Percentiles rank a stretch among this genome's conserved stretches.
phyloP scores from a whole-genome alignment of 1,284 basidiomycete species.

The Ustilago bromivora region DNA sequence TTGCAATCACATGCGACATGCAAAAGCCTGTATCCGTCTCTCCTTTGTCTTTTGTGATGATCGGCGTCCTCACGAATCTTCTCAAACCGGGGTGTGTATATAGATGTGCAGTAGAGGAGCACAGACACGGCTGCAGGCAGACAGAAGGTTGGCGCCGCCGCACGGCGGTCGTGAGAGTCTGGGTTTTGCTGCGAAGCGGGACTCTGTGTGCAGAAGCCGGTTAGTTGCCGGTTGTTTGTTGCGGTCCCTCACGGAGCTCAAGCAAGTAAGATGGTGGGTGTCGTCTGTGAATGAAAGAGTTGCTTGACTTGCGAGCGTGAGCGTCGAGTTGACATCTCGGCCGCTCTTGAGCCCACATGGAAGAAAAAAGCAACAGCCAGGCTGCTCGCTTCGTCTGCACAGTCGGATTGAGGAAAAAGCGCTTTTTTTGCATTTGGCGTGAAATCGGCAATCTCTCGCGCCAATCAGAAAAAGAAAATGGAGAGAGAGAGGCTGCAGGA shows the following conservation, averaged over 20 bases:
- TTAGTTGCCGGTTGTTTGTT: constrained; percentile 7
- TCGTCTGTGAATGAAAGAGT: not conserved
- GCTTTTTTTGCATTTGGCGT: not conserved
- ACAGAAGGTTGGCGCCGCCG: not conserved
- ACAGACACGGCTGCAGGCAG: not conserved
- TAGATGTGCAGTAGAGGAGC: not conserved
- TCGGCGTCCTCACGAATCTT: not conserved
- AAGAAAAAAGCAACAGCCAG: not conserved
- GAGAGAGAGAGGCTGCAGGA: constrained; percentile 1
- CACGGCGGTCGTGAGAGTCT: not conserved
- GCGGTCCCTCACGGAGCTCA: not conserved
- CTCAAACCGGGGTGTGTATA: not conserved
- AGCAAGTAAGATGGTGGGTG: not conserved
- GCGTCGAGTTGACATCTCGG: not conserved
- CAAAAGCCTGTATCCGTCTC: not conserved
- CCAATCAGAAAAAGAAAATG: not conserved
- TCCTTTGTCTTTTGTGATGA: not conserved
- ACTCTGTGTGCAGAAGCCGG: not conserved
- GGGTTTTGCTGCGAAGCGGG: not conserved
- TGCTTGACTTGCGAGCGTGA: not conserved
- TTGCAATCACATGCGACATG: not conserved
- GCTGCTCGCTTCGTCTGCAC: not conserved
- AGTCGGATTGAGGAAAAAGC: constrained; percentile 6
- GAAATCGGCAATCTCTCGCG: constrained; percentile 25
- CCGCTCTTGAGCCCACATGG: not conserved